phyloP scores from a whole-genome alignment of 495 filamentous ascomycete species.

The Hyaloscypha variabilis region DNA sequence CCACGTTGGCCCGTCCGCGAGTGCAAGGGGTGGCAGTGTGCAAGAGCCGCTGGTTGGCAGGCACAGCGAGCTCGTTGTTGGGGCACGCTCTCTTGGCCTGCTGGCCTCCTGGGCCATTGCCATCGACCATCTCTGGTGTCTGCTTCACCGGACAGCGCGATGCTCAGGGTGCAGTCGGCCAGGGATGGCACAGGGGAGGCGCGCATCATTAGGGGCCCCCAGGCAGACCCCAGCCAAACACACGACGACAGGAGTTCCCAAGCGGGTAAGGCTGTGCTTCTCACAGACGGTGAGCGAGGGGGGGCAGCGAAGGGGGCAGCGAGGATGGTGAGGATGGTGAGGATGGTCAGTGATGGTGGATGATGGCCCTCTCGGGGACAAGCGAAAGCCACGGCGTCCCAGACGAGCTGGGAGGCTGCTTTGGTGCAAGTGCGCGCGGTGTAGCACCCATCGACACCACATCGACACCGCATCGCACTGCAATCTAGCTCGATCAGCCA shows the following conservation, averaged over 20 bases:
- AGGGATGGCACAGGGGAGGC: no score
- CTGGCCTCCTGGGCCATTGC: background rate
- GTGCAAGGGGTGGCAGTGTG: background rate
- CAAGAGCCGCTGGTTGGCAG: background rate
- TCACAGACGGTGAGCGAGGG: background rate
- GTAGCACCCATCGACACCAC: background rate
- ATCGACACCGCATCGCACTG: background rate
- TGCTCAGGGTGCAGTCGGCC: no score
- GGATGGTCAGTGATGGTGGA: no score
- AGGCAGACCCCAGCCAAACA: no score
- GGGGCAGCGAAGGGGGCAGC: background rate
- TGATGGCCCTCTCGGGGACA: no score
- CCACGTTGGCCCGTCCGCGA: background rate
- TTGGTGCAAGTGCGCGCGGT: background rate
- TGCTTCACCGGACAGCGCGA: conserved; percentile 25
- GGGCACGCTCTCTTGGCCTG: background rate
- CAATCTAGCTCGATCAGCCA: background rate
- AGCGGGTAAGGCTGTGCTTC: no score
- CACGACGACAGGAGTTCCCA: no score
- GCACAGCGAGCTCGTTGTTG: background rate
- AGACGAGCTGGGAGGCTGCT: background rate
- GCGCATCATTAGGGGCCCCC: no score
- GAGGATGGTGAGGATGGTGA: no score
- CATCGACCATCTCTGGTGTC: conserved; percentile 6
- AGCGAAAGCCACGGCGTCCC: background rate